A percentile compares a stretch with the other conserved stretches of the same genome.
phyloP scores from a whole-genome alignment of 2,329 filamentous ascomycete genomes.

The Diaporthe caulivora region DNA sequence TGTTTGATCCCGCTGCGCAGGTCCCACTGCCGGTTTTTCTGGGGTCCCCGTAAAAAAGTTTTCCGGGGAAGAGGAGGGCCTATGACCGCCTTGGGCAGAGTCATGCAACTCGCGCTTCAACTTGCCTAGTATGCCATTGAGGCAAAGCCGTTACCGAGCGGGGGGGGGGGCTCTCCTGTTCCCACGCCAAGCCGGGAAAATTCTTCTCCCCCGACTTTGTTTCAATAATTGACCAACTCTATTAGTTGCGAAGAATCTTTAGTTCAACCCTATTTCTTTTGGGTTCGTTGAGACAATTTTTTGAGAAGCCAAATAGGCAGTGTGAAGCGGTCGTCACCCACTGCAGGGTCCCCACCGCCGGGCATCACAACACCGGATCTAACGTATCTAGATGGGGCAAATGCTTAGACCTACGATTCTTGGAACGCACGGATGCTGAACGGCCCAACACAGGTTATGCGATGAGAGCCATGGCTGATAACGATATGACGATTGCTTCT shows the following conservation, averaged over 20 bases:
- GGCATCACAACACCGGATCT: neutral
- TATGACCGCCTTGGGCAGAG: neutral
- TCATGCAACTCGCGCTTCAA: constrained; percentile 17
- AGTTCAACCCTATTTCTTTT: neutral
- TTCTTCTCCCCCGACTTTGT: neutral
- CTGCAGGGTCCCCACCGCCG: constrained; percentile 1
- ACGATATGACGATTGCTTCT: constrained; percentile 25
- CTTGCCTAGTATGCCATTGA: neutral
- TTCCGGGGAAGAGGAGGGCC: constrained; percentile 23
- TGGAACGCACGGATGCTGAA: constrained; percentile 5
- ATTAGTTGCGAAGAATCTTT: neutral
- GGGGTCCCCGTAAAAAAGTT: constrained; percentile 26
- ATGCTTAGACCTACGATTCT: constrained; percentile 29
- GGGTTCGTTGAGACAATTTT: neutral
- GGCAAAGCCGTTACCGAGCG: neutral
- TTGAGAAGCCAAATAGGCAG: neutral
- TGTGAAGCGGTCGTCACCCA: neutral
- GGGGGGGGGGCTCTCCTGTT: neutral
- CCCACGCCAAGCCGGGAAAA: neutral
- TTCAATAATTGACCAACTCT: neutral
- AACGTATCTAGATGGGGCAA: neutral
- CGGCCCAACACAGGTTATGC: neutral
- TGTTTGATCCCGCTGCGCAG: constrained; percentile 20
- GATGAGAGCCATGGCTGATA: neutral
- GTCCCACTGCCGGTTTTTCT: constrained; percentile 17